Percentiles rank a stretch among this genome's conserved stretches.
Evolutionary conservation across 2,329 filamentous ascomycete genomes (phyloP).

Genomic region (Colletotrichum aenigma): DNA sequence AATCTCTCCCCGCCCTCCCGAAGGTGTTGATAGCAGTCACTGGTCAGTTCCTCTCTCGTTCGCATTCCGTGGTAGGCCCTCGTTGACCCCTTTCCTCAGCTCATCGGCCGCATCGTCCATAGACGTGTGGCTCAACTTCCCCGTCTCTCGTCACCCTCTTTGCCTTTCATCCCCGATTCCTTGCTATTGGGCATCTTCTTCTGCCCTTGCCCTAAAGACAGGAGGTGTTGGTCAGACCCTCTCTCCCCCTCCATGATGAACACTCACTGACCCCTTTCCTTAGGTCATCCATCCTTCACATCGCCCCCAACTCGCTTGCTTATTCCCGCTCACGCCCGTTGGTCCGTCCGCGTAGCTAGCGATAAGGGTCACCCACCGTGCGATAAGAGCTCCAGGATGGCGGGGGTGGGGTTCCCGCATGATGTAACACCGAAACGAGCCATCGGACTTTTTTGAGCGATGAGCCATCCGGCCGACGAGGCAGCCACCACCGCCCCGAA

Average conservation of each 20-base stretch:
- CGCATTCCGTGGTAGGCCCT: not conserved
- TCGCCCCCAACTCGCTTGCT: not conserved
- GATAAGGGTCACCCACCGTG: not conserved
- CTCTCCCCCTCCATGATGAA: not conserved
- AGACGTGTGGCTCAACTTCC: accelerated
- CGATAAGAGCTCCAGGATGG: constrained; percentile 13
- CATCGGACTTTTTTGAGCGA: constrained; percentile 1
- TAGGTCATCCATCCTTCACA: not conserved
- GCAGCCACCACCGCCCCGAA: not conserved
- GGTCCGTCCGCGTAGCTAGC: not conserved
- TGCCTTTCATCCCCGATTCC: accelerated
- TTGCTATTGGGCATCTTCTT: accelerated
- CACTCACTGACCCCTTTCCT: not conserved
- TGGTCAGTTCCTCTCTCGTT: not conserved
- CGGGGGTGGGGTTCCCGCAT: constrained; percentile 13
- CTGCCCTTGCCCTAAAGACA: not conserved
- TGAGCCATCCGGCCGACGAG: not conserved
- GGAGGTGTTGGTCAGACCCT: not conserved
- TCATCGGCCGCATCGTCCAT: accelerated
- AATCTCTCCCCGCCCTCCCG: too few relatives aligned
- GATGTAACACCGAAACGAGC: constrained; percentile 14
- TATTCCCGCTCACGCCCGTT: not conserved
- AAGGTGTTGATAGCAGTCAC: not conserved
- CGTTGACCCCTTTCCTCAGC: too few relatives aligned
- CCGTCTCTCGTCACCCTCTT: accelerated